Base-by-base conservation (phyloP, 352 stramenopile genomes). In the Phytophthora citrophthora region DNA sequence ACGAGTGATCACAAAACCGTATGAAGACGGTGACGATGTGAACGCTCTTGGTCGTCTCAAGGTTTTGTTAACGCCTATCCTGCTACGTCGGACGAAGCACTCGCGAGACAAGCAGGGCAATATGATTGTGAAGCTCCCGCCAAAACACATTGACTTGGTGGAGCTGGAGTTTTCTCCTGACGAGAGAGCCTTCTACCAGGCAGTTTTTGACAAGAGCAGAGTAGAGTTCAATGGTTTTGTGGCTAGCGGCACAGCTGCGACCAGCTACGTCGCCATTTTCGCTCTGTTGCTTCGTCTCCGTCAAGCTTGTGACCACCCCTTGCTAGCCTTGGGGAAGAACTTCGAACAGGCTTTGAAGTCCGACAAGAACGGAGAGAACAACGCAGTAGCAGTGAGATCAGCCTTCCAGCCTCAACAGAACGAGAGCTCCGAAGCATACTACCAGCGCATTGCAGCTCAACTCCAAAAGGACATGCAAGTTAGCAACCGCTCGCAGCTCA, bases 171-270 rank as follows among this genome's bases (percentile, higher is more conserved):
- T 97, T 20, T 92, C 89, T 1, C 47, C 68, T 4, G 74, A 88
- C 27, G 90, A 97, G 52, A 82, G 86, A 9, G 65, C 73, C 20
- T 97, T 97, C 54, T 97, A 97, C 64, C 70, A 94, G 45, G 82
- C 89, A 4, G 76, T 97, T 15, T 96, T 88, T 39, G 78, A 85
- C 55, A 87, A 88, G 52, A 96, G 86, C 61, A 77, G 85, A n/a
- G 86, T 81, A 29, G 84, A 96, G 67, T 97, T 97, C 64, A 92
- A 96, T 40, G 90, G 90, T 0, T 97, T 90, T 51, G 86, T 96
- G 13, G 75, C 89, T 0, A 89, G 76, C 27, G 91, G 91, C 16
- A 73, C 81, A 16, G 80, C 77, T 10, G 90, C 74, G 45, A 79
- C 76, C 15, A 96, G 86, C 55, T 97, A 97, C 56, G 79, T 95